These are phyloP conservation scores for Annulohypoxylon moriforme DNA, from an alignment of 495 filamentous ascomycete species.

Conservation along the genomic window DNA sequence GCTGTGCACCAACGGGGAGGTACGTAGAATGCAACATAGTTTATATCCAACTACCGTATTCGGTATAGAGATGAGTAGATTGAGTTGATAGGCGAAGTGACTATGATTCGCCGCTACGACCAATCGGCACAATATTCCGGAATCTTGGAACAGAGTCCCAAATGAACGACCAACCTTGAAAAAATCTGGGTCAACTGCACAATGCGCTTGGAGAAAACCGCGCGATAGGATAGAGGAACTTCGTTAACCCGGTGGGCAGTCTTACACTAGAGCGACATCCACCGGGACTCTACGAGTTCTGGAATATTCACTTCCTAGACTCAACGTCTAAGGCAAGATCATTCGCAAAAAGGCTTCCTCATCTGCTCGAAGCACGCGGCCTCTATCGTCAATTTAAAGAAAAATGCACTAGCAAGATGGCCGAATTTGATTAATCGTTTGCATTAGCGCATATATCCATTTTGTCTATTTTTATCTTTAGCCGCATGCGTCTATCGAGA, in stretches of 20 bases:
- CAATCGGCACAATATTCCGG: neutral
- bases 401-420: neutral
- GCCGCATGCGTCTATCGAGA: constrained; percentile 12
- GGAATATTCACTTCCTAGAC: neutral
- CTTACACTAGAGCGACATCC: neutral
- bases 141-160: constrained; percentile 1
- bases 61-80: neutral
- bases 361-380: neutral
- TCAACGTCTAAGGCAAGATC: neutral
- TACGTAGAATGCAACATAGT: neutral
- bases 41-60: constrained; percentile 1
- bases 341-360: neutral
- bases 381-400: neutral
- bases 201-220: neutral
- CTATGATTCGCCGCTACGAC: neutral
- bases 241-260: neutral
- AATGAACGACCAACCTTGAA: neutral
- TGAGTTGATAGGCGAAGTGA: neutral
- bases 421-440: neutral
- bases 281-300: neutral
- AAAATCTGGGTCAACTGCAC: constrained; percentile 2
- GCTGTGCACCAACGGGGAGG: neutral
- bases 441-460: constrained; percentile 2
- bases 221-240: neutral
- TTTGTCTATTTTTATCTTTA: constrained; percentile 33